Percentiles rank a stretch among this genome's conserved stretches.
Evolutionary conservation across 2,329 filamentous ascomycete genomes (phyloP).

Genomic region (Aspergillus ruber): DNA sequence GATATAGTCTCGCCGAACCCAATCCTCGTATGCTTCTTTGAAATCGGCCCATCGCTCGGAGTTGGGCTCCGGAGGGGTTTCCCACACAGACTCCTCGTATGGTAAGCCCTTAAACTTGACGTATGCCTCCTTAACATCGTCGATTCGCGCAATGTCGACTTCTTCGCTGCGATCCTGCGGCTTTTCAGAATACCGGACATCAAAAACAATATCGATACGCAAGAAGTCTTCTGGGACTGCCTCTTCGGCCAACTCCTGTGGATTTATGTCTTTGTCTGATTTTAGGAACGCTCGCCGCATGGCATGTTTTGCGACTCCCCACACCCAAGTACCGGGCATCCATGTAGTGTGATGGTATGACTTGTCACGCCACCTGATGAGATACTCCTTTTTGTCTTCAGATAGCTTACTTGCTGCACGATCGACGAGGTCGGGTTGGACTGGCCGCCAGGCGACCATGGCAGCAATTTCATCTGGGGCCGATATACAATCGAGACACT

Average conservation of each 20-base stretch:
- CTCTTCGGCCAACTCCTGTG: conserved; percentile 65
- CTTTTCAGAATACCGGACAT: conserved; percentile 62
- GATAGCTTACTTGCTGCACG: conserved; percentile 51
- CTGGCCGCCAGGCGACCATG: conserved; percentile 84
- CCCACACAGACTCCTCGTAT: conserved; percentile 91
- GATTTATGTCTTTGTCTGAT: conserved; percentile 54
- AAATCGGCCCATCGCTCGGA: conserved; percentile 69
- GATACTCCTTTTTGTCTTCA: conserved; percentile 81
- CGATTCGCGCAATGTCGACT: conserved; percentile 64
- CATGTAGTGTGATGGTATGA: conserved; percentile 80
- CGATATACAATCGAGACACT: conserved; percentile 69
- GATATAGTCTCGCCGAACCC: conserved; percentile 71
- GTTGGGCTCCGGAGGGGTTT: conserved; percentile 62
- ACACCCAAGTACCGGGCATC: conserved; percentile 87
- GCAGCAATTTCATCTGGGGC: conserved; percentile 61
- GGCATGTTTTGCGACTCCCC: conserved; percentile 54
- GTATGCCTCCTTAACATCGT: conserved; percentile 64
- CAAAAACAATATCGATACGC: conserved; percentile 80
- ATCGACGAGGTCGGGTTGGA: conserved; percentile 49
- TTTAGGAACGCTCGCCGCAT: conserved; percentile 75
- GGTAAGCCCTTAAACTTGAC: conserved; percentile 90
- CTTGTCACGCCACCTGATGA: conserved; percentile 76
- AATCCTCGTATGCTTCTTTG: conserved; percentile 76
- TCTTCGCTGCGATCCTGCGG: conserved; percentile 54
- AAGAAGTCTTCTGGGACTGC: conserved; percentile 85